A percentile compares a stretch with the other conserved stretches of the same genome.
Conservation (phyloP, 106 monocot species). For the Posidonia australis region DNA sequence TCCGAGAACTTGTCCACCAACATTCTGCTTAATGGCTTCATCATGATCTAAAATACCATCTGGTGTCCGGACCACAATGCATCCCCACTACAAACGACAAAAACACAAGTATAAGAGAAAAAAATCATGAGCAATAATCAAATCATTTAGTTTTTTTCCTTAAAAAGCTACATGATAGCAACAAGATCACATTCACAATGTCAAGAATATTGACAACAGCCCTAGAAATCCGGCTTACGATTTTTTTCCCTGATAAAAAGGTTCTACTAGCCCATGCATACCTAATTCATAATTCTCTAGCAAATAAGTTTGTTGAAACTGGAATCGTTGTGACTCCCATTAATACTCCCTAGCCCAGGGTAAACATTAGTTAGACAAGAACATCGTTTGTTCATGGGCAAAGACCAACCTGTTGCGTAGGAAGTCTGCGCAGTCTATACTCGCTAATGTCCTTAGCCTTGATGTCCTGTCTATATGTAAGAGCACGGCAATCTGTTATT, state of each 20-base stretch:
- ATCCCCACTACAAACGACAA: slow-evolving; percentile 71
- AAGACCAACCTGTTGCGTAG: slow-evolving; percentile 60
- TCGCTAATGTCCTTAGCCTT: slow-evolving; percentile 66
- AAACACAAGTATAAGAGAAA: background rate
- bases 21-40: slow-evolving; percentile 85
- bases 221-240: too few relatives aligned
- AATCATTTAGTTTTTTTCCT: too few relatives aligned
- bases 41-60: slow-evolving; percentile 90
- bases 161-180: too few relatives aligned
- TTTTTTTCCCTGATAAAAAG: too few relatives aligned
- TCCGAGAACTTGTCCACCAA: slow-evolving; percentile 94
- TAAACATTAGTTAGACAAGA: too few relatives aligned
- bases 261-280: too few relatives aligned
- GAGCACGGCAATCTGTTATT: slow-evolving; percentile 72
- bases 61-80: slow-evolving; percentile 86
- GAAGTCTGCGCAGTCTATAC: slow-evolving; percentile 56
- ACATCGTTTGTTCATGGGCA: background rate
- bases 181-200: too few relatives aligned
- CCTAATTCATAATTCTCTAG: too few relatives aligned
- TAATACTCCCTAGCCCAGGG: too few relatives aligned
- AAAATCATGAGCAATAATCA: background rate
- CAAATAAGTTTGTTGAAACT: too few relatives aligned
- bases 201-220: too few relatives aligned
- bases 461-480: slow-evolving; percentile 81
- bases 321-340: too few relatives aligned